Evolutionary conservation across 805 yeast species (phyloP).

Genomic region (Candida taoyuanica): DNA sequence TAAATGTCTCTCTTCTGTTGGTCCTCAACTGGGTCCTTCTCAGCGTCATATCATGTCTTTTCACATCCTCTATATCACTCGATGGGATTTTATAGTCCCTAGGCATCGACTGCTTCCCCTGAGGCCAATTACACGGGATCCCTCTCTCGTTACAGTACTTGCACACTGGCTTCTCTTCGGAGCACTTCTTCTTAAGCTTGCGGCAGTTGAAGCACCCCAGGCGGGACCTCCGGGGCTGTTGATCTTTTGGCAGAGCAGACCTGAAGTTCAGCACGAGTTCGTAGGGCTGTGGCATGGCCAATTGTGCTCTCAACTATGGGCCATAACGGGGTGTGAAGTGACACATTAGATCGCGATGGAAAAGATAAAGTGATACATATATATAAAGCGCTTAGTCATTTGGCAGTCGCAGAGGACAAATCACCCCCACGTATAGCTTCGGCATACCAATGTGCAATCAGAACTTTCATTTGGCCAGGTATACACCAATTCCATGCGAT

Average conservation of each 20-base stretch:
- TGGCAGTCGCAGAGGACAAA: too few species aligned
- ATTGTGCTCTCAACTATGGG: too few species aligned
- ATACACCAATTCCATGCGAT: too few species aligned
- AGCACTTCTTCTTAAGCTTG: slow-evolving; percentile 62
- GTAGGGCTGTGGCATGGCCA: slow-evolving; percentile 10
- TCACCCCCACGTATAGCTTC: too few species aligned
- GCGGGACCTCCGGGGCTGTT: slow-evolving; percentile 7
- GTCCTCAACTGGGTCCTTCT: neutral
- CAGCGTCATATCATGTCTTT: slow-evolving; percentile 1
- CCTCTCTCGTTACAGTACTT: slow-evolving; percentile 36
- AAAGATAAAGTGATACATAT: too few species aligned
- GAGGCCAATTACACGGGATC: slow-evolving; percentile 27
- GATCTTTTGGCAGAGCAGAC: slow-evolving; percentile 4
- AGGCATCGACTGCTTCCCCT: slow-evolving; percentile 17
- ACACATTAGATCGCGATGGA: too few species aligned
- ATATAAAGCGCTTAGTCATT: too few species aligned
- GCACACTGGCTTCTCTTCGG: slow-evolving; percentile 42
- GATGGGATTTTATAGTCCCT: slow-evolving; percentile 18
- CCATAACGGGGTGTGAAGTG: too few species aligned
- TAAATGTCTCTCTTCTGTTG: slow-evolving; percentile 8
- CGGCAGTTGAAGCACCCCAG: slow-evolving; percentile 33
- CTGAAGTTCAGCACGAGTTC: slow-evolving; percentile 11
- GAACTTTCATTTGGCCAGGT: too few species aligned
- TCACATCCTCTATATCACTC: slow-evolving; percentile 1
- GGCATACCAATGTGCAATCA: too few species aligned